A percentile compares a stretch with the other conserved stretches of the same genome.
These are phyloP conservation scores for Termitomyces sp. DNA, from an alignment of 768 basidiomycete species.

Conservation along the genomic window DNA sequence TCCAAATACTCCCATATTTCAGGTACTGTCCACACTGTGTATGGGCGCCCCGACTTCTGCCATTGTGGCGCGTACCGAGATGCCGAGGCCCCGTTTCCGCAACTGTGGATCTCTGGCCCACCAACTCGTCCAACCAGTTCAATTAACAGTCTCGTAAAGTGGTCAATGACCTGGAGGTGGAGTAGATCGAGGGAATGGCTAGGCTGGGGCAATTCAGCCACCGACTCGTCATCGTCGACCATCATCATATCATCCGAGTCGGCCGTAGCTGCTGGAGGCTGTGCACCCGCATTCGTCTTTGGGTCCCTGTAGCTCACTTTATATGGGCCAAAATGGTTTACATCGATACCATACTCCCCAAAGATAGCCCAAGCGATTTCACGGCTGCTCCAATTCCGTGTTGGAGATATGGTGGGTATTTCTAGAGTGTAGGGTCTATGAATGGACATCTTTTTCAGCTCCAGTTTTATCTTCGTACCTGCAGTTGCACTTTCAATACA, in stretches of 20 bases:
- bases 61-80: conserved; percentile 61
- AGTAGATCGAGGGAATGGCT: conserved; percentile 62
- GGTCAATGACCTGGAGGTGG: conserved; percentile 65
- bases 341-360: conserved; percentile 29
- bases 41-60: conserved; percentile 31
- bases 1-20: conserved; percentile 60
- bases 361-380: conserved; percentile 49
- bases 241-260: conserved; percentile 52
- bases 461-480: conserved; percentile 22
- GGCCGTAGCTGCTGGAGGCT: conserved; percentile 12
- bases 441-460: conserved; percentile 4
- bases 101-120: conserved; percentile 37
- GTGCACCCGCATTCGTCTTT: conserved; percentile 12
- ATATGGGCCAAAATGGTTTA: conserved; percentile 36
- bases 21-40: conserved; percentile 47
- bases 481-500: conserved; percentile 37
- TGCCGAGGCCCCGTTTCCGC: conserved; percentile 25
- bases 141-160: conserved; percentile 60
- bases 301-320: conserved; percentile 34
- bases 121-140: conserved; percentile 56
- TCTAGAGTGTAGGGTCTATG: conserved; percentile 19
- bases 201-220: conserved; percentile 34
- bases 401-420: conserved; percentile 34
- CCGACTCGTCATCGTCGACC: conserved; percentile 51
- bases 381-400: conserved; percentile 43